Percentiles rank a stretch among this genome's conserved stretches.
These are phyloP conservation scores for Beauveria varroae DNA, from an alignment of 2,329 filamentous ascomycete genomes.

Conservation along the genomic window DNA sequence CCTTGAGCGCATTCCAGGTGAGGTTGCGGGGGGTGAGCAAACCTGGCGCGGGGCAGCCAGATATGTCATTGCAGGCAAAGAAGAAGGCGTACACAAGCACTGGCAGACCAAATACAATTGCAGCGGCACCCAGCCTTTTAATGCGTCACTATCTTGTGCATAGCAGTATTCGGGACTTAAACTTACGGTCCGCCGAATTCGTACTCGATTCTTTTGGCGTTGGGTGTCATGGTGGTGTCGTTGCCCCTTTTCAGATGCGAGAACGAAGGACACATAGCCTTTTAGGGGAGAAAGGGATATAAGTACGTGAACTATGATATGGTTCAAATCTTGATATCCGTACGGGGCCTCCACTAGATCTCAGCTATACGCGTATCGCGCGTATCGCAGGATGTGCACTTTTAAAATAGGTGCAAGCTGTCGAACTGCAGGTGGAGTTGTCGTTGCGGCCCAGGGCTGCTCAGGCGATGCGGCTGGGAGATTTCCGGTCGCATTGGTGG, in stretches of 20 bases:
- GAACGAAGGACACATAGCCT: neutral
- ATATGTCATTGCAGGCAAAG: constrained; percentile 80
- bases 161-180: neutral
- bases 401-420: neutral
- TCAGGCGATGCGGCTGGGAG: constrained; percentile 5
- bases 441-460: no score
- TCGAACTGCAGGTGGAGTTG: neutral
- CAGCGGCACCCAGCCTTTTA: constrained; percentile 59
- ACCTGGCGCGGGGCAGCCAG: constrained; percentile 77
- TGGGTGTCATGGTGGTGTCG: constrained; percentile 23
- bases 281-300: neutral
- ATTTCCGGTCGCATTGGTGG: constrained; percentile 1
- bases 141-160: neutral
- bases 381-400: neutral
- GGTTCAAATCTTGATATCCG: neutral
- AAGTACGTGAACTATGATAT: neutral
- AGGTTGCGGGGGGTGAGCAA: constrained; percentile 61
- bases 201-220: constrained; percentile 18
- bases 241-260: neutral
- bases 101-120: constrained; percentile 71
- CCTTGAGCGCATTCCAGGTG: constrained; percentile 59
- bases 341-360: neutral
- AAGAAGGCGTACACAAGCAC: constrained; percentile 64
- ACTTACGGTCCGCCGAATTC: constrained; percentile 12
- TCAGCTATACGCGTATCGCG: constrained; percentile 1